Base-by-base conservation (phyloP, 768 basidiomycete genomes). In the Sarcodon sp. region DNA sequence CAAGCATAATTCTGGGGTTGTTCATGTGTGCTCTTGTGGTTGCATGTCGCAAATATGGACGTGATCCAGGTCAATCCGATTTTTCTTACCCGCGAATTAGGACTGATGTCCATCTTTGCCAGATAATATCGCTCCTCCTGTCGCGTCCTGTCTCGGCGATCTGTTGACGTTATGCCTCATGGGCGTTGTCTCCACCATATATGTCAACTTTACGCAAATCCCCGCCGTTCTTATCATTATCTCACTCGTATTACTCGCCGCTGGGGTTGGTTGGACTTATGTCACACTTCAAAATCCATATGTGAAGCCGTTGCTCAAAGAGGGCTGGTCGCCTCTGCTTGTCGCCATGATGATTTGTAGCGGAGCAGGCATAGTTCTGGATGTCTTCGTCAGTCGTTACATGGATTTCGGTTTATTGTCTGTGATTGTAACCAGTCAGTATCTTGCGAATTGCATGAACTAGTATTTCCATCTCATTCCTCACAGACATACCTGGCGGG, bases 71-170 rank as follows among this genome's bases (percentile, higher is more conserved):
- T 83, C 57, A 43, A 71, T 55, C 8, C 33, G 21, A 27, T 27
- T 27, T 38, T 27, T 16, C 9, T 27, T 27, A 2, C 21, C 21
- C 3, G 4, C 4, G 21, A 27, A 27, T 27, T 27, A 27, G 2
- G 21, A 27, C 21, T 13, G n/a, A 21, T 34, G 21, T 48, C 9
- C 27, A 10, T 35, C 4, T 9, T 33, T 11, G 39, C 6, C 57
- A 90, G 92, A 96, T 60, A 99, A 99, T 62, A 93, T 98, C 54
- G 87, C 93, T 1, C 89, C 96, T 0, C 92, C 96, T 0, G 72
- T 98, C 7, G 96, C 96, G 0, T 79, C 90, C 3, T 90, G 88
- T 56, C 72, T 98, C 2, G 94, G 96, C 4, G 96, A 98, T 58
- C 72, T 99, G 33, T 72, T 98, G 45, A 94, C 94, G 0, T 77